Evolutionary conservation across 2,329 filamentous ascomycete species (phyloP).

Genomic region (Arachnomyces sp.): DNA sequence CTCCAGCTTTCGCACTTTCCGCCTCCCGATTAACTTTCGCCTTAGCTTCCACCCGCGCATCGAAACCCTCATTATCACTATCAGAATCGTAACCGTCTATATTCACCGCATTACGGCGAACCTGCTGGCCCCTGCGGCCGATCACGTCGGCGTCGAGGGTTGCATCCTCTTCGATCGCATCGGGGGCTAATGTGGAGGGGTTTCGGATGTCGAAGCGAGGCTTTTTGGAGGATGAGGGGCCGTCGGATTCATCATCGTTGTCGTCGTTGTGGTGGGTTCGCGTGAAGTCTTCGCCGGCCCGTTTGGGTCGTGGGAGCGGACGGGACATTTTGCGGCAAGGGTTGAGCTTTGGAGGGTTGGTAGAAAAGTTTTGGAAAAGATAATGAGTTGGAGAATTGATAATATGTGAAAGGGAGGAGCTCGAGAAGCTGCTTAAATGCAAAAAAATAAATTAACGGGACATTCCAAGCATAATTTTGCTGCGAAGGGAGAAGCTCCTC

Average conservation of each 20-base stretch:
- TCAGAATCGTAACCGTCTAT: slow-evolving; percentile 96
- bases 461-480: no score
- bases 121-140: slow-evolving; percentile 59
- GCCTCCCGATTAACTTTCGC: slow-evolving; percentile 28
- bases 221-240: slow-evolving; percentile 55
- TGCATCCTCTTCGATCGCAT: slow-evolving; percentile 64
- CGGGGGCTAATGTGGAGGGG: slow-evolving; percentile 80
- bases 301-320: slow-evolving; percentile 56
- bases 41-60: slow-evolving; percentile 59
- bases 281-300: slow-evolving; percentile 71
- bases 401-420: no score
- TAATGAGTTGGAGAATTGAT: no score
- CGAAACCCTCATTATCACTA: slow-evolving; percentile 81
- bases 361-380: no score
- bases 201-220: slow-evolving; percentile 92
- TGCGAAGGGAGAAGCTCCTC: background rate
- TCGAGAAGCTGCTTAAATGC: no score
- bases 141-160: slow-evolving; percentile 90
- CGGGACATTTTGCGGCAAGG: background rate
- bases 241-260: slow-evolving; percentile 27
- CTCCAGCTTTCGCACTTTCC: slow-evolving; percentile 33
- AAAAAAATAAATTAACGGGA: no score
- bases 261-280: slow-evolving; percentile 60
- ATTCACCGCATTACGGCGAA: slow-evolving; percentile 90
- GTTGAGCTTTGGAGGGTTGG: background rate